These are phyloP conservation scores for Reutealis trisperma DNA, from an alignment of 345 rosid genomes.

Conservation along the genomic window DNA sequence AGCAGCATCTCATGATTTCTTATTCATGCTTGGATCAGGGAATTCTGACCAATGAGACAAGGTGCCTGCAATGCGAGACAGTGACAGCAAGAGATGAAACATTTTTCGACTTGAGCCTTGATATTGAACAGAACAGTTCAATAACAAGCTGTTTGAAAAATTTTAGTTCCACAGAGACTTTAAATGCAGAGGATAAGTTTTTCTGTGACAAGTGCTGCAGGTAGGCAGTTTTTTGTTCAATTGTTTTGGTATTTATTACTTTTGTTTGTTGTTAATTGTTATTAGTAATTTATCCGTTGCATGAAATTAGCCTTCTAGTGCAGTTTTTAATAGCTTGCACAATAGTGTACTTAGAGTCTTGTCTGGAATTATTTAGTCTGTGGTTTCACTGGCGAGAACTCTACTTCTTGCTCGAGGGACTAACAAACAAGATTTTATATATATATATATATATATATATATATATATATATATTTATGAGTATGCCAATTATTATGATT, in stretches of 20 bases:
- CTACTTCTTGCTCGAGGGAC: neutral
- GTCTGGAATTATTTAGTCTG: neutral
- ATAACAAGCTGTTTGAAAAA: slow-evolving; percentile 99
- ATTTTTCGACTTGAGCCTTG: slow-evolving; percentile 96
- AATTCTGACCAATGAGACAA: slow-evolving; percentile 97
- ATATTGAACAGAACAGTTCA: slow-evolving; percentile 98
- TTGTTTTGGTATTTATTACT: slow-evolving; percentile 1
- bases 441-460: no score
- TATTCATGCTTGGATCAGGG: slow-evolving; percentile 54
- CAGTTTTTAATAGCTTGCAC: neutral
- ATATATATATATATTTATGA: no score
- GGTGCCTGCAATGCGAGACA: slow-evolving; percentile 92
- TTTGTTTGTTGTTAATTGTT: neutral
- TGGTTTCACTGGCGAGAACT: neutral
- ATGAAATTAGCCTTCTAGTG: neutral
- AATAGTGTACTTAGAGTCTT: neutral
- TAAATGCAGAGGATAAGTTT: slow-evolving; percentile 97
- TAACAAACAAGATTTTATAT: neutral
- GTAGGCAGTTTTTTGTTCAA: slow-evolving; percentile 36
- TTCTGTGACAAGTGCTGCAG: slow-evolving; percentile 99
- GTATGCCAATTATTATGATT: neutral
- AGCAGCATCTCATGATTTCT: slow-evolving; percentile 21
- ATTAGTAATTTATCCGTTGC: neutral
- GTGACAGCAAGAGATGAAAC: slow-evolving; percentile 99
- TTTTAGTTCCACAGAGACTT: slow-evolving; percentile 99